Evolutionary conservation across 1,284 basidiomycete genomes (phyloP).

Genomic region (Pulveroboletus sp.): DNA sequence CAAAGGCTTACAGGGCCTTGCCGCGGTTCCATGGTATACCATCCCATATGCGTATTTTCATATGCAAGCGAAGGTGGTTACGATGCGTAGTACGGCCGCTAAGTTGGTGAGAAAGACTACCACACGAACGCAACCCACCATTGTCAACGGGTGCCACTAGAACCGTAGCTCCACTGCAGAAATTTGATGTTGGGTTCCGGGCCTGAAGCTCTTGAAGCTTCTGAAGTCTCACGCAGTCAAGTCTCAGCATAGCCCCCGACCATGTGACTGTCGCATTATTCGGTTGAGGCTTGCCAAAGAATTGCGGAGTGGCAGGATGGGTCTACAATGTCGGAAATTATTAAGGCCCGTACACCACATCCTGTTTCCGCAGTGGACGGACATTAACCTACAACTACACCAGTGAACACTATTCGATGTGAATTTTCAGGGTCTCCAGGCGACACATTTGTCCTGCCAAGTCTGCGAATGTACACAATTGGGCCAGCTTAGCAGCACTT

Average conservation of each 20-base stretch:
- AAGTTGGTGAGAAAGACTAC: neutral
- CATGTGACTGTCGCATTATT: neutral
- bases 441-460: neutral
- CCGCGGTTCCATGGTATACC: constrained; percentile 7
- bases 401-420: too few species aligned
- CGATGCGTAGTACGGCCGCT: neutral
- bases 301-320: constrained; percentile 1
- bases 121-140: neutral
- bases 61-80: neutral
- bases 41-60: neutral
- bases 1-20: neutral
- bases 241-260: neutral
- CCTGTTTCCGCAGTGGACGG: constrained; percentile 1
- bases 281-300: neutral
- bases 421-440: neutral
- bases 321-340: neutral
- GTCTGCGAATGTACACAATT: neutral
- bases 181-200: too few species aligned
- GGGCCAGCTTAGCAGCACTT: too few species aligned
- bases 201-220: too few species aligned
- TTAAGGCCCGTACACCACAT: neutral
- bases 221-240: too few species aligned
- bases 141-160: too few species aligned
- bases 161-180: too few species aligned
- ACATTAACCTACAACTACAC: neutral